Evolutionary conservation across 1,284 basidiomycete genomes (phyloP), one percentile per base, ranked within the genome.

Genomic region (Cutaneotrichosporon curvatum): DNA sequence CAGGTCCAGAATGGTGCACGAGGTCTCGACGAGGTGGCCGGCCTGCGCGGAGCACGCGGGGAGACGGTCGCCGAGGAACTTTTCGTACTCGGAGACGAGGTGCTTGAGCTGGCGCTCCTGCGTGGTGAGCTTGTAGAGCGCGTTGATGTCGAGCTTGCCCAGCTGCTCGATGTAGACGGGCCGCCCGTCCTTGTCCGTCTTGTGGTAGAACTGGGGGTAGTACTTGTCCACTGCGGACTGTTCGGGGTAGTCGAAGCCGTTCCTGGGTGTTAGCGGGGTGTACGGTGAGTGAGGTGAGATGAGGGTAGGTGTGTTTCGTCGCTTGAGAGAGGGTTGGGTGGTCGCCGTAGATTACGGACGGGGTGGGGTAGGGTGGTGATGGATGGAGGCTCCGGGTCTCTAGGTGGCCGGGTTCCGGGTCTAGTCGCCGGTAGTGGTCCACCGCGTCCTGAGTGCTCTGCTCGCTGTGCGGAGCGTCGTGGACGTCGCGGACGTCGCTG

Each of bases 131-230:
- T 75, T 73, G 73, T 90, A 88, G 32, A 95, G 80, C 32, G 83
- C 84, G 64, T 77, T 82, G 62, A 95, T 78, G 74, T 98, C 85
- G 57, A 97, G 80, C 61, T 85, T 82, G 57, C 92, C 91, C 43
- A 98, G 82, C 45, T 83, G 84, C 69, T 97, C 91, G 62, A 98
- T 82, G 78, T 97, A 98, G 58, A 98, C 73, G 2, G 95, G 95
- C 50, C 92, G 84, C 18, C 95, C 94, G 54, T 96, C 91, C 76
- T 85, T 89, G 79, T 98, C 94, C 57, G 78, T 86, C 76, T 92
- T 94, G 77, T 96, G 94, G 71, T 97, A 92, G 74, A 81, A 97
- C 66, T 95, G 88, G 2, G 94, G 92, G 69, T 96, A 97, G 65
- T 87, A 88, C 73, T 90, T 84, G 76, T 90, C 81, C 12, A 97